Percentiles rank a stretch among this genome's conserved stretches.
Evolutionary conservation across 2,329 filamentous ascomycete species (phyloP).

Genomic region (Teratosphaeria destructans): DNA sequence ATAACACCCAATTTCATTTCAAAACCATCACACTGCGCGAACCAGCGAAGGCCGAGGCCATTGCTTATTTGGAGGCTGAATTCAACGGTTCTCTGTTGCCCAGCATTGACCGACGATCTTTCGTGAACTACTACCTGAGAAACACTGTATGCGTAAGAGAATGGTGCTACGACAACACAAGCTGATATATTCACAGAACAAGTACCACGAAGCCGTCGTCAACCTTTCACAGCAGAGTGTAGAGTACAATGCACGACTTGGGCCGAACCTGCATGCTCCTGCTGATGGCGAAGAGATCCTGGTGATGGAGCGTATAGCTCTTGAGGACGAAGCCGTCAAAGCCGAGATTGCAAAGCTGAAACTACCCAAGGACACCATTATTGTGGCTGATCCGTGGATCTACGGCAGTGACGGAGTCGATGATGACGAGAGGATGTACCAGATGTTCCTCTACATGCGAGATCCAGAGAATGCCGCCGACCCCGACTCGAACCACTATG

Average conservation of each 20-base stretch:
- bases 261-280: slow-evolving; percentile 47
- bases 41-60: slow-evolving; percentile 23
- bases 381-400: slow-evolving; percentile 58
- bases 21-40: slow-evolving; percentile 49
- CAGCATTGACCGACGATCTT: slow-evolving; percentile 42
- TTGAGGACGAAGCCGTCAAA: slow-evolving; percentile 46
- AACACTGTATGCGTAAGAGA: slow-evolving; percentile 41
- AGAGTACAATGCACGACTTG: slow-evolving; percentile 49
- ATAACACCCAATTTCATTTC: slow-evolving; percentile 47
- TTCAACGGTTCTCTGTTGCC: slow-evolving; percentile 25
- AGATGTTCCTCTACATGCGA: slow-evolving; percentile 57
- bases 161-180: background rate
- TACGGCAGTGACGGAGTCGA: slow-evolving; percentile 47
- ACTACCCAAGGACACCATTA: slow-evolving; percentile 45
- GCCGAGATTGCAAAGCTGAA: slow-evolving; percentile 50
- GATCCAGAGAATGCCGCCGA: slow-evolving; percentile 50
- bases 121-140: slow-evolving; percentile 45
- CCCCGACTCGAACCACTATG: slow-evolving; percentile 58
- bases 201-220: slow-evolving; percentile 51
- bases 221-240: slow-evolving; percentile 43
- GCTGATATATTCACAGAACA: slow-evolving; percentile 35
- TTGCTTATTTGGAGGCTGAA: slow-evolving; percentile 24
- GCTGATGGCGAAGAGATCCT: slow-evolving; percentile 50
- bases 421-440: slow-evolving; percentile 36
- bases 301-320: slow-evolving; percentile 46